Evolutionary conservation across 192 early-diverging fungal genomes (phyloP).

Genomic region (Coemansia sp.): DNA sequence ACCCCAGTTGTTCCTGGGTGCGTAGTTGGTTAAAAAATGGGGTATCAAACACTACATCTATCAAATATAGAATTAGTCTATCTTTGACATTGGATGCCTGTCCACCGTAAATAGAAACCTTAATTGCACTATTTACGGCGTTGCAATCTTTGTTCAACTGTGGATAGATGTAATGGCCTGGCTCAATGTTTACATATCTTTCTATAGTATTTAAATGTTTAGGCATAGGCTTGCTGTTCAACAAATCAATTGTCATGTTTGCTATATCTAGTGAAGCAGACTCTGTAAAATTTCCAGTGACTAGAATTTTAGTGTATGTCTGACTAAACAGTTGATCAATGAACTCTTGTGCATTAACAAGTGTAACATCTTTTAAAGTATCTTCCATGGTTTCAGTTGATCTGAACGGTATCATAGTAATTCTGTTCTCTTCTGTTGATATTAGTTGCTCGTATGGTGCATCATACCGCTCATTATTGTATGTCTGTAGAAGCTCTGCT

Average conservation of each 20-base stretch:
- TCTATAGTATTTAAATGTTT: neutral
- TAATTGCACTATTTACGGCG: constrained; percentile 78
- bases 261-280: constrained; percentile 61
- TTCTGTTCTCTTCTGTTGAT: neutral
- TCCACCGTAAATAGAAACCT: constrained; percentile 76
- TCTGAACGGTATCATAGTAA: neutral
- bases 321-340: neutral
- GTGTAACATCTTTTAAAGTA: neutral
- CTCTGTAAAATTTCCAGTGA: constrained; percentile 74
- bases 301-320: constrained; percentile 69
- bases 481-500: neutral
- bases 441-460: neutral
- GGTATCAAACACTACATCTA: too few relatives aligned
- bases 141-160: constrained; percentile 57
- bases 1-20: constrained; percentile 82
- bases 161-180: constrained; percentile 26
- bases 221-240: constrained; percentile 54
- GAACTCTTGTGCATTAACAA: neutral
- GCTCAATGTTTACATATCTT: constrained; percentile 12
- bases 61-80: constrained; percentile 59
- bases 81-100: constrained; percentile 67
- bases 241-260: constrained; percentile 49
- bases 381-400: neutral
- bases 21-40: constrained; percentile 83
- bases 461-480: neutral